These are phyloP conservation scores for Geosmithia putterillii DNA, from an alignment of 2,329 filamentous ascomycete species.

Conservation along the genomic window DNA sequence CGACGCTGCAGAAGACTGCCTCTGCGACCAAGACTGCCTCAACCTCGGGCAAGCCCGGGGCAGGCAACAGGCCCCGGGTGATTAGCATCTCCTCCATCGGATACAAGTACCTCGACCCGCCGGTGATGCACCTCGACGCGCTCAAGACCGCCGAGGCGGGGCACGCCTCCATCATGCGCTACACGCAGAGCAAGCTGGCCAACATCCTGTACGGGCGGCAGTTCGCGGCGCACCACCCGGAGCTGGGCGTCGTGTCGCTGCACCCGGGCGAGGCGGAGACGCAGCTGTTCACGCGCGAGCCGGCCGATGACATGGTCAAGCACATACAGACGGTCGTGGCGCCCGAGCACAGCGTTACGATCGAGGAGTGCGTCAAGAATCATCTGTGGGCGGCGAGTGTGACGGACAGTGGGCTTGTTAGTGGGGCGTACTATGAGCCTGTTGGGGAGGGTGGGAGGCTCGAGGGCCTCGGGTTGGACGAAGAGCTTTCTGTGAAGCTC, in stretches of 20 bases:
- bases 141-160: constrained; percentile 9
- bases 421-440: constrained; percentile 13
- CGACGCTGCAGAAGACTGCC: constrained; percentile 7
- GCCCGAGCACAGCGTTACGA: background rate
- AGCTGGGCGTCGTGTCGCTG: constrained; percentile 7
- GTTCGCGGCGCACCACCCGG: constrained; percentile 8
- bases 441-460: constrained; percentile 9
- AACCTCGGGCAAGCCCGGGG: no score
- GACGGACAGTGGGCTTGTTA: constrained; percentile 8
- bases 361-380: constrained; percentile 5
- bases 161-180: constrained; percentile 7
- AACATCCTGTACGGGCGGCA: constrained; percentile 10
- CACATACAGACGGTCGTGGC: background rate
- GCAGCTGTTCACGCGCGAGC: constrained; percentile 5
- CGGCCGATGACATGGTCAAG: background rate
- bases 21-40: background rate
- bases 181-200: constrained; percentile 13
- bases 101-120: background rate
- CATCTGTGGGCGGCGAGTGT: constrained; percentile 6
- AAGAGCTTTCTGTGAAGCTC: constrained; percentile 10
- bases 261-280: constrained; percentile 12
- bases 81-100: background rate
- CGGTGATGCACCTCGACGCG: constrained; percentile 9
- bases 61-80: constrained; percentile 4
- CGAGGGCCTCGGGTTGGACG: constrained; percentile 6